A percentile compares a stretch with the other conserved stretches of the same genome.
Evolutionary conservation across 2,329 filamentous ascomycete species (phyloP).

Genomic region (Ascocoryne sarcoides): DNA sequence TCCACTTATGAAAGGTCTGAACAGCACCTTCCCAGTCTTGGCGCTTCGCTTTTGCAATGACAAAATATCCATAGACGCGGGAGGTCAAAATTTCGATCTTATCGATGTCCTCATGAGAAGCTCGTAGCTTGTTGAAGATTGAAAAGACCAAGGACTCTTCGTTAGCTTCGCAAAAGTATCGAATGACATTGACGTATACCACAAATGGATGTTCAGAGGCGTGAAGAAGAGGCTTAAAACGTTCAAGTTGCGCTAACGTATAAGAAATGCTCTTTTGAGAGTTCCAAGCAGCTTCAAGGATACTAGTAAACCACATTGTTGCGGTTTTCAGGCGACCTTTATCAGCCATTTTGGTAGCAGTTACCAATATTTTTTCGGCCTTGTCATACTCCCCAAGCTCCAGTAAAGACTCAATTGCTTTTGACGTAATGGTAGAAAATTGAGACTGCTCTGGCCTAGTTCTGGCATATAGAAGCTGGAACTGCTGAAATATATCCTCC

Average conservation of each 20-base stretch:
- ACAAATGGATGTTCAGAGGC: background rate
- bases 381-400: conserved; percentile 9
- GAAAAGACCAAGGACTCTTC: background rate
- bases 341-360: conserved; percentile 16
- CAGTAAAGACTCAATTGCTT: conserved; percentile 19
- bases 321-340: conserved; percentile 10
- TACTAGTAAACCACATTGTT: conserved; percentile 19
- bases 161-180: background rate
- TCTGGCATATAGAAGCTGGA: conserved; percentile 13
- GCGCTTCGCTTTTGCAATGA: background rate
- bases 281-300: conserved; percentile 13
- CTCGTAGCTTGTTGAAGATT: background rate
- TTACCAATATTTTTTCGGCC: conserved; percentile 19
- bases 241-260: background rate
- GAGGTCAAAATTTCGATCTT: background rate
- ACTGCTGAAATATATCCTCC: conserved; percentile 12
- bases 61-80: background rate
- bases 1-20: background rate
- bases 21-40: background rate
- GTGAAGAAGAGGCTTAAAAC: background rate
- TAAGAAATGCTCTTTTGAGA: background rate
- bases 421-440: conserved; percentile 12
- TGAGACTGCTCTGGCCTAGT: conserved; percentile 13
- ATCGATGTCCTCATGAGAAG: no score
- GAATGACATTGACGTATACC: background rate